Evolutionary conservation across 73 alveolate genomes (phyloP).

Genomic region (Paramecium primaurelia): DNA sequence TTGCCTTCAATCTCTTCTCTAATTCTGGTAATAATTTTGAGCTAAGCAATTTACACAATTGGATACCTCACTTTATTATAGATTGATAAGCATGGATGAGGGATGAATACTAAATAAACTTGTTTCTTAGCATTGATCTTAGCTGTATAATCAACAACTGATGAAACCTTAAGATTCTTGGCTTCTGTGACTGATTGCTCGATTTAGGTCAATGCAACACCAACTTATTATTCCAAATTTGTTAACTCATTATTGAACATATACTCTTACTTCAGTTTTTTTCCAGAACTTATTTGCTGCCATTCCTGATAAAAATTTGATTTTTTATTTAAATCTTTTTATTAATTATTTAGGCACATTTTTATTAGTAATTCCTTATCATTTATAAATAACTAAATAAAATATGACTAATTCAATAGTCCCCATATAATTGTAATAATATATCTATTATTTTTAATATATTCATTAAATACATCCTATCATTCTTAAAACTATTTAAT

Average conservation of each 20-base stretch:
- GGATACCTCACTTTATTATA: conserved; percentile 31
- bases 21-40: conserved; percentile 53
- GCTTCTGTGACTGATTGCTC: not conserved
- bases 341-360: not conserved
- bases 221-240: conserved; percentile 32
- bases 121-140: conserved; percentile 10
- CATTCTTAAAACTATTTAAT: not conserved
- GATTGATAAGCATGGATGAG: conserved; percentile 32
- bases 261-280: conserved; percentile 18
- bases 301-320: conserved; percentile 32
- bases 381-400: not conserved
- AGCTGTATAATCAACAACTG: conserved; percentile 22
- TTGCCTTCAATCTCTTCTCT: conserved; percentile 58
- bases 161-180: conserved; percentile 11
- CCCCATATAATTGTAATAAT: not conserved
- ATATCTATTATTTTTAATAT: too few species aligned
- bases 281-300: conserved; percentile 43
- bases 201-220: conserved; percentile 27
- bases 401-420: not conserved
- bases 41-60: not conserved
- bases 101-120: conserved; percentile 24
- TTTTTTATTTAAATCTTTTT: conserved; percentile 17
- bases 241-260: not conserved
- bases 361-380: not conserved
- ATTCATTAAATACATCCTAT: not conserved